Evolutionary conservation across 305 asterid genomes (phyloP).

Genomic region (Nicotiana rustica): DNA sequence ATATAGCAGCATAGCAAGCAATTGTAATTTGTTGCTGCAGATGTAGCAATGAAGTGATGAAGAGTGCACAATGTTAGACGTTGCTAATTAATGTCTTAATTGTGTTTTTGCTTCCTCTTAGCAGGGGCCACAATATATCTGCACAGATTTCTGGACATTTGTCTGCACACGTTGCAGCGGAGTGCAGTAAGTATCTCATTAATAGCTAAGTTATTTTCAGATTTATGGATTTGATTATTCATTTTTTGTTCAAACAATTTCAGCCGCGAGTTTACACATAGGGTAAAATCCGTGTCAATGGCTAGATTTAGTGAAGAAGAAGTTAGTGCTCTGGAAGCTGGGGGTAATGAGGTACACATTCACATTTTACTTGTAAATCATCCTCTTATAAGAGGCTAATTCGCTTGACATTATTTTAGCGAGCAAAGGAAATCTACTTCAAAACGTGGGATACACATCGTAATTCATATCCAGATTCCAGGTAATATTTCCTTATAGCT

Average conservation of each 20-base stretch:
- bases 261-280: slow-evolving; percentile 93
- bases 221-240: slow-evolving; percentile 17
- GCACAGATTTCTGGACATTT: slow-evolving; percentile 94
- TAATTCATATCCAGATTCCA: slow-evolving; percentile 65
- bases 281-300: slow-evolving; percentile 94
- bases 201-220: neutral
- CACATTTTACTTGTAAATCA: neutral
- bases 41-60: too few relatives aligned
- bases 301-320: slow-evolving; percentile 86
- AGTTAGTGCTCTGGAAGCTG: slow-evolving; percentile 76
- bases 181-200: slow-evolving; percentile 77
- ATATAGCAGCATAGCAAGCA: too few relatives aligned
- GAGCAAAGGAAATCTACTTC: slow-evolving; percentile 78
- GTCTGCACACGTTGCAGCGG: slow-evolving; percentile 94
- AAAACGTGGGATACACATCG: slow-evolving; percentile 79
- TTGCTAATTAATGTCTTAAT: neutral
- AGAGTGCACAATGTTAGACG: too few relatives aligned
- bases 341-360: slow-evolving; percentile 83
- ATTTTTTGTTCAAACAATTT: slow-evolving; percentile 30
- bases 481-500: slow-evolving; percentile 48
- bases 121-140: slow-evolving; percentile 97
- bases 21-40: too few relatives aligned
- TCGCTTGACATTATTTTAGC: slow-evolving; percentile 46
- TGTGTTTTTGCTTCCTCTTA: slow-evolving; percentile 27
- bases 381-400: slow-evolving; percentile 25